Base-by-base conservation (phyloP, 1,284 basidiomycete species). In the Stygiomarasmius scandens region DNA sequence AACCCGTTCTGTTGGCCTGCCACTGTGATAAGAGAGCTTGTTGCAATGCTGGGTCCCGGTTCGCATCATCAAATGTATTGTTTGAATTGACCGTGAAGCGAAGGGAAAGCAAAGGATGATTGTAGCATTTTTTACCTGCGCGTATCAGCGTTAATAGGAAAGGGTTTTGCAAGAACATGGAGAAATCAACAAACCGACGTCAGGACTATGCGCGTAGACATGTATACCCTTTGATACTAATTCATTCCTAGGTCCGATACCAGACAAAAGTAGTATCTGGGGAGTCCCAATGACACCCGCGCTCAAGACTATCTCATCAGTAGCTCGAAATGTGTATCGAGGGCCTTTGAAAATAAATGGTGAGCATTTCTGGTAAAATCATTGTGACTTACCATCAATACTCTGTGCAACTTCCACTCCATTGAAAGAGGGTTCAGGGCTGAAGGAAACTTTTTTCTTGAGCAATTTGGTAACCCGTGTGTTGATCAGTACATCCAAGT, bases 181-280 rank as follows among this genome's bases (percentile, higher is more conserved):
- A 41, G 16, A 41, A 19, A 12, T 12, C 16, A 5, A 61, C 38
- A 64, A 61, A 1, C 72, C 72, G 9, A 74, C 73, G 10, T 65
- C 68, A 45, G 67, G 65, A 2, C 73, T 63, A 38, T 70, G 54
- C 14, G 69, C 54, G 10, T 69, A 34, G 8, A 63, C 49, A 2
- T 29, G 23, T 49, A 75, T 71, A 1, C 67, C 67, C 16, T 73
- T 59, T 0, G 66, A 51, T 0, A 49, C 54, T 1, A 74, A 66
- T 8, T 67, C 50, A 1, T 51, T 54, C 0, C 68, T 58, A 47
- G 71, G 67, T 8, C 72, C 72, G 41, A 74, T 67, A 32, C 73
- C 72, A n/a, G 71, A 71, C 8, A 68, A 64, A 55, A 73, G 66
- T 1, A 75, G 67, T 4, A 74, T 62, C 1, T 70, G 68, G 3